These are phyloP conservation scores for Paramecium primaurelia DNA, from an alignment of 73 alveolate genomes.

Conservation along the genomic window DNA sequence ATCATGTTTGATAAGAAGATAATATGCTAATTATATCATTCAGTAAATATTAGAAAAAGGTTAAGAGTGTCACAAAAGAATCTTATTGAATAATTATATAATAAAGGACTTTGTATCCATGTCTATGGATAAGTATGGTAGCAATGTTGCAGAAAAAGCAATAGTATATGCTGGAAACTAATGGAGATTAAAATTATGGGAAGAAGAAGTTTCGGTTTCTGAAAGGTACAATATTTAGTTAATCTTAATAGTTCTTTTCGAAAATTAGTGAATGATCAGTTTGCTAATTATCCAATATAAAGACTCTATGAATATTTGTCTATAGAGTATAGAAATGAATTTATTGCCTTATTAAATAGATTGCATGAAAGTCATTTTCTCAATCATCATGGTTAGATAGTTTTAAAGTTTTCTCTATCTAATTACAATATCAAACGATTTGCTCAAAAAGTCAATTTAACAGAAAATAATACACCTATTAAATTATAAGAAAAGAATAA, in stretches of 20 bases:
- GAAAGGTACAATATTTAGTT: neutral
- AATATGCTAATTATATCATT: slow-evolving; percentile 52
- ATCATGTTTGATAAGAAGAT: slow-evolving; percentile 44
- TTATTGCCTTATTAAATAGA: neutral
- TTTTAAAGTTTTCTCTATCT: neutral
- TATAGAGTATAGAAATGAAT: neutral
- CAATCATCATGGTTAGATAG: slow-evolving; percentile 35
- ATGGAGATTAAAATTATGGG: slow-evolving; percentile 49
- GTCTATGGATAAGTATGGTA: slow-evolving; percentile 60
- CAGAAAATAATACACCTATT: neutral
- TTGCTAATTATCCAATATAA: slow-evolving; percentile 52
- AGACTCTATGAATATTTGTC: neutral
- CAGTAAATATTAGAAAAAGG: slow-evolving; percentile 50
- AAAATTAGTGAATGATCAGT: slow-evolving; percentile 52
- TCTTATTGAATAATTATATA: neutral
- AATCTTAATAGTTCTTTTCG: neutral
- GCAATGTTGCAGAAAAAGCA: slow-evolving; percentile 61
- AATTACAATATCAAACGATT: neutral
- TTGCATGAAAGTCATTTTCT: neutral
- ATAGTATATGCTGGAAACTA: neutral
- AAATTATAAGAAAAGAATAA: neutral
- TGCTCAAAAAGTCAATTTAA: neutral
- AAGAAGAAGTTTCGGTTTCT: slow-evolving; percentile 40
- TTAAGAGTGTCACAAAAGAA: slow-evolving; percentile 26
- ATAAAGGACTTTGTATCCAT: slow-evolving; percentile 23